Base-by-base conservation (phyloP, 2,329 filamentous ascomycete genomes). In the Neopestalotiopsis sp. region DNA sequence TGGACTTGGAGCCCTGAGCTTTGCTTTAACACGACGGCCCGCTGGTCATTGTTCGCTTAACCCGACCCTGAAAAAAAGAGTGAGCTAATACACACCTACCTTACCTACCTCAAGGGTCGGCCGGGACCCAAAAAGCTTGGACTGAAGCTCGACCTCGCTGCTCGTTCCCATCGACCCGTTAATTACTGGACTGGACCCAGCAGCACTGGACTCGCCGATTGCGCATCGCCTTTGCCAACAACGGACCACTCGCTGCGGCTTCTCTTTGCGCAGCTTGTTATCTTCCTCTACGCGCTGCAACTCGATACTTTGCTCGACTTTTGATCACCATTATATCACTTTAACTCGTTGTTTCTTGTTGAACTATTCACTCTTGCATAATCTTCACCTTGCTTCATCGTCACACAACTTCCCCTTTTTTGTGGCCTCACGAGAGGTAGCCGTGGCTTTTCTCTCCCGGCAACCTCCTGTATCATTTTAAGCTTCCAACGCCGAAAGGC, bases 401-500 rank as follows among this genome's bases (percentile, higher is more conserved):
- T 14, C 28, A 34, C 45, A 12, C 5, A 28, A 14, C 17, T 45
- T 10, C 45, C 28, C 38, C 40, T 24, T 66, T 49, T 30, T 56
- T 66, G 63, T 66, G 24, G 30, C 32, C 42, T 56, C 24, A 38
- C 62, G 62, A 9, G 42, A 30, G 17, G 20, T 13, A 17, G 13
- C 24, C 12, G 10, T 17, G n/a, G 45, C 63, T 45, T 45, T 28
- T 57, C 63, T 56, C n/a, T 45, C 57, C 4, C 28, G 17, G 53
- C 20, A 20, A n/a, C 20, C 58, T 20, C 42, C 20, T 24, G n/a
- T 38, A 45, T 34, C 40, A 14, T 53, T 17, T 58, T 66, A 66
- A 45, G 49, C 45, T 66, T 58, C 49, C n/a, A 66, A 62, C 59
- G 59, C 32, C 59, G 28, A 57, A 66, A 20, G 64, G 42, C 42